Evolutionary conservation across 306 rosid species (phyloP), one percentile per base, ranked within the genome.

Genomic region (Fragaria ananassa): DNA sequence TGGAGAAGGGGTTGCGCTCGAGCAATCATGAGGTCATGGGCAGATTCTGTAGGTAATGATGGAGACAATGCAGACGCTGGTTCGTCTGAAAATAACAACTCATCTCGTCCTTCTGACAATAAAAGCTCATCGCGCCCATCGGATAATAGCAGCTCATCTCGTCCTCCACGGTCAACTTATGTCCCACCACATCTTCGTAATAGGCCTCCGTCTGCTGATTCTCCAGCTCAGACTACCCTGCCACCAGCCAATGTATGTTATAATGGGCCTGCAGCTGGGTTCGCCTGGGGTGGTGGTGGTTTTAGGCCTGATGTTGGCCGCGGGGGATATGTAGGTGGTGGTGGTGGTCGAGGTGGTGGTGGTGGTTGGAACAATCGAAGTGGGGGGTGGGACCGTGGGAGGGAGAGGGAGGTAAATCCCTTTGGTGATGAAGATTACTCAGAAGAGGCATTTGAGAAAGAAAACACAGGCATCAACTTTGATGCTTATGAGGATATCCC

Each of bases 401-500:
- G 89, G 67, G 87, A 79, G 66, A 88, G 86, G 1, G 93, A 91
- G 85, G 92, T 54, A 31, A 91, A 91, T 82, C 97, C 97, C 53
- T 91, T 91, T 78, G 85, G 60, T 74, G 83, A 87, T 17, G 89
- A 85, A 35, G 88, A 87, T 6, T 77, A 35, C 51, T 46, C 73
- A 1, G 86, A 76, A 47, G 74, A 81, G 10, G 73, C 83, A 5
- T 8, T 81, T 21, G 96, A 87, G 75, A 84, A 74, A 71, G 93
- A 91, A 82, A 87, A 76, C 70, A 71, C 82, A 0, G 97, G 88
- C 78, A 91, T 91, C 79, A 91, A 91, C 79, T 91, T 91, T 79
- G 97, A 89, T 15, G 97, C 97, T 27, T 91, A 91, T 82, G 97
- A 91, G 77, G 92, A 91, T 79, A 91, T 91, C 71, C 97, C 97